Base-by-base conservation (phyloP, 1,284 basidiomycete genomes). In the Erythrobasidium hasegawianum region DNA sequence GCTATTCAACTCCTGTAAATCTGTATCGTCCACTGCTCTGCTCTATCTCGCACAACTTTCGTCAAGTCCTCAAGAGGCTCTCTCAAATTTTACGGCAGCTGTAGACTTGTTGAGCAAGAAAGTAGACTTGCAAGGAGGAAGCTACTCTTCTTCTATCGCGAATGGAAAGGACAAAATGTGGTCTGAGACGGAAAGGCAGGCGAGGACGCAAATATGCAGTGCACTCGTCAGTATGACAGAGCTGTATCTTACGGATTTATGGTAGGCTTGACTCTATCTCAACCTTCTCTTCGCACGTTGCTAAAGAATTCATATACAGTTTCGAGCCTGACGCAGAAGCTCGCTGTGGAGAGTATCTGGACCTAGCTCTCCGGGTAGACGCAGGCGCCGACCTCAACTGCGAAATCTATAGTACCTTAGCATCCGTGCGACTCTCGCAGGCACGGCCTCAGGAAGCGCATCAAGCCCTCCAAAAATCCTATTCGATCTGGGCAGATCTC, bases 241-340 rank as follows among this genome's bases (percentile, higher is more conserved):
- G 77, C 88, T 96, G 29, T 97, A 92, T 88, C 92, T 97, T 87
- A 90, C 93, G 71, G 91, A 95, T 80, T 80, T 97, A 53, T 96
- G 93, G 93, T 89, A 73, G 66, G 85, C n/a, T n/a, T n/a, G n/a
- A n/a, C n/a, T 24, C 49, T 10, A 55, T 16, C 26, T 22, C 22
- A 18, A 40, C 20, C 8, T 57, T 14, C 7, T 20, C 9, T n/a
- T 7, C 18, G 27, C 39, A 5, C 8, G 52, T 10, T 54, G 29
- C 4, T 27, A n/a, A 41, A 16, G 45, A 4, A 16, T 14, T 43
- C 20, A 20, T 49, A 11, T 8, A 2, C 65, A 94, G 91, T 76
- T 87, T 90, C 72, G 89, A 91, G 73, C 84, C 85, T 8, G 81
- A 84, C 43, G 89, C 90, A 5, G 87, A 89, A 73, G 82, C 83